phyloP scores from a whole-genome alignment of 1,284 basidiomycete species.

The Fistulina hepatica region DNA sequence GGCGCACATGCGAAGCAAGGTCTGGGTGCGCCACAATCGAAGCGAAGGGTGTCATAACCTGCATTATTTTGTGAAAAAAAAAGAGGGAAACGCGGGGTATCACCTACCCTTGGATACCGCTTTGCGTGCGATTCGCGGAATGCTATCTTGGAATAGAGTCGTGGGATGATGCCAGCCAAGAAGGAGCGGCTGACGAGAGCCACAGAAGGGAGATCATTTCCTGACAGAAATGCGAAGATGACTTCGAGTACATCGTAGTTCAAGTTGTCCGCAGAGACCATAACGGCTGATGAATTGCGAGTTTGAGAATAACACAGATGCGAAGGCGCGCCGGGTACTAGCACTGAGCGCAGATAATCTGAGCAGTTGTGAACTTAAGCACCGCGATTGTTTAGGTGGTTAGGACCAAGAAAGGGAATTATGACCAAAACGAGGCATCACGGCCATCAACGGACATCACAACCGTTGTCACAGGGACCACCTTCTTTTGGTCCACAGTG shows the following conservation, averaged over 20 bases:
- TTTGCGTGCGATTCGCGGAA: constrained; percentile 47
- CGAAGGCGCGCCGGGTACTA: too few species aligned
- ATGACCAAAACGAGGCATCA: too few species aligned
- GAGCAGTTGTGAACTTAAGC: too few species aligned
- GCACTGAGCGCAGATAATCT: too few species aligned
- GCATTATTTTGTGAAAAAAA: constrained; percentile 2
- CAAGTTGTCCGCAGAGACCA: constrained; percentile 57
- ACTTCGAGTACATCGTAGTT: constrained; percentile 60
- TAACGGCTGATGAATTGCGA: too few species aligned
- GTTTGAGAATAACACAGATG: too few species aligned
- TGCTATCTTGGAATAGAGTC: constrained; percentile 44
- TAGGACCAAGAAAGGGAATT: too few species aligned
- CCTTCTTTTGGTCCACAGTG: too few species aligned
- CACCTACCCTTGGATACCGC: constrained; percentile 36
- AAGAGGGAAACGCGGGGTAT: constrained; percentile 1
- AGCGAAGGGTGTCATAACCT: constrained; percentile 49
- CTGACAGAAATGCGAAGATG: constrained; percentile 42
- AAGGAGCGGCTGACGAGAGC: constrained; percentile 55
- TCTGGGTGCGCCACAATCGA: constrained; percentile 39
- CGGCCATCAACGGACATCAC: too few species aligned
- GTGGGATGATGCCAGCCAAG: constrained; percentile 46
- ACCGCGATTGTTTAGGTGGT: too few species aligned
- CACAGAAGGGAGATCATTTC: constrained; percentile 44
- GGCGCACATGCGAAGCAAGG: constrained; percentile 46
- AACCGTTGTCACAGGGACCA: too few species aligned